Base-by-base conservation (phyloP, 345 rosid species). In the Firmiana major region DNA sequence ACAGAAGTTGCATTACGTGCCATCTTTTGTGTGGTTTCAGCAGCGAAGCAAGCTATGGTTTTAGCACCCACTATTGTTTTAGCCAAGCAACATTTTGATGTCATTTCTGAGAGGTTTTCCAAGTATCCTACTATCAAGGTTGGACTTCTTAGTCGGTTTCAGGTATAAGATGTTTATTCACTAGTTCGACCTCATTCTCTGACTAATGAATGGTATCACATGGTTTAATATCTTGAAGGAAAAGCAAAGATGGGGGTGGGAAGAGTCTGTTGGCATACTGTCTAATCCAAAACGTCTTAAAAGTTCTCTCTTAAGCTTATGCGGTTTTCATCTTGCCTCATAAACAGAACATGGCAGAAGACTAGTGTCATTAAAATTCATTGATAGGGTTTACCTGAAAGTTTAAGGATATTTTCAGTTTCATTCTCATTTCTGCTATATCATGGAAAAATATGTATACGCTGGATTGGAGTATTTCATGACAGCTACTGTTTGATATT, bases 1-100 rank as follows among this genome's bases (percentile, higher is more conserved):
- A 93, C 99, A 46, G 98, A 95, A 85, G 99, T 93, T 82, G 99
- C 97, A 75, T 79, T 95, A 54, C 95, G 99, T 71, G 99, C 96
- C 82, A 90, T 93, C 75, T 90, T 90, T 79, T 89, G 91, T 83
- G 97, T 90, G 40, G 88, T 93, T 58, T 90, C 92, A n/a, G 85
- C 97, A 48, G 94, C 96, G 81, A 95, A 91, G 85, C 98, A 95
- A 89, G 92, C 97, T 77, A 95, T 95, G 99, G 91, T 95, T 81
- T 86, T 95, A 73, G 98, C 99, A 51, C 99, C 99, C 9, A 95
- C 98, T 38, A 89, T 90, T 86, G 98, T 95, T 75, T 79, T 95
- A 81, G 99, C 98, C 62, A 95, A 90, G 84, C 99, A 95, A 74
- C 99, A 95, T 88, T 95, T 86, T 85, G 92, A 89, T 71, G 99